Base-by-base conservation (phyloP, 495 filamentous ascomycete genomes). In the Annulohypoxylon maeteangense region DNA sequence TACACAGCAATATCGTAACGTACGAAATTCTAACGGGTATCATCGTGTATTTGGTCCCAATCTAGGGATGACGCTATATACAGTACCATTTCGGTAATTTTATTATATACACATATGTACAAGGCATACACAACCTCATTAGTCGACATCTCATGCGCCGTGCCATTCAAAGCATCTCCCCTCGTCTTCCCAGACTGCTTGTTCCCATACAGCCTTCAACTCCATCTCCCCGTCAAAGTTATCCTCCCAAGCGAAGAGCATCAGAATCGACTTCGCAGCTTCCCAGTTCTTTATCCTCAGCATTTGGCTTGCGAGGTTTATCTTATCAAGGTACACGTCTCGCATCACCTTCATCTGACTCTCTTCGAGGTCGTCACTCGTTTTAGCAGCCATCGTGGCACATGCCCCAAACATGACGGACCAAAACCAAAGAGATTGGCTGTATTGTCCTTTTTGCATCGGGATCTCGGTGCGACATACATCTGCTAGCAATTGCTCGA, bases 351-450 rank as follows among this genome's bases (percentile, higher is more conserved):
- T 68, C 44, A 76, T 71, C 59, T 79, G 76, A 25, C 32, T 58
- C 62, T 62, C 55, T 40, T 79, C 75, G 44, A 65, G 58, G 20
- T 62, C 65, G 58, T 67, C 74, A 59, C 56, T 65, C 2, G 67
- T 67, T 50, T 70, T 70, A 8, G 75, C 72, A 22, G 75, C 47
- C 62, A 69, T 67, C 32, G 74, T 74, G 25, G 67, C 69, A 40
- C 75, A 75, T 18, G 74, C 74, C 18, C 75, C 75, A 44, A 79
- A 78, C 71, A 78, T 71, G 27, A 75, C 72, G 2, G 73, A 71
- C 77, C 76, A 79, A 23, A 79, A 75, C 75, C 77, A 79, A 50
- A 75, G 70, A 54, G 72, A 70, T 50, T 62, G 71, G 47, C 70
- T 75, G 32, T 78, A 79, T 53, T 71, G 62, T 22, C 74, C 74